Evolutionary conservation across 2,329 filamentous ascomycete genomes (phyloP).

Genomic region (Ilyonectria sp.): DNA sequence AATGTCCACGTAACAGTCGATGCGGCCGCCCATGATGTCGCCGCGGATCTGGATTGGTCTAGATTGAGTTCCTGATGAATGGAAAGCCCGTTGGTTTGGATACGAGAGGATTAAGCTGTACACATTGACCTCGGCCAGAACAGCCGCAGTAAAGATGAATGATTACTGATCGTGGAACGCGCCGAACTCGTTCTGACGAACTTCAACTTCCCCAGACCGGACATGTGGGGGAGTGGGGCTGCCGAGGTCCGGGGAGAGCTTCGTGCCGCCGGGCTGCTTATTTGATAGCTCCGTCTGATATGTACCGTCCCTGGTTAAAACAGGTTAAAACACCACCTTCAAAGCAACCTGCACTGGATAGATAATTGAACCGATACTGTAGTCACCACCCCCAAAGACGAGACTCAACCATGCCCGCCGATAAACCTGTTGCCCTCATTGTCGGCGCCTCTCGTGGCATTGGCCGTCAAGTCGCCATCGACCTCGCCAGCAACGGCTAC

Average conservation of each 20-base stretch:
- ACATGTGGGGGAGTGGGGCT: slow-evolving; percentile 38
- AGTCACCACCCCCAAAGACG: background rate
- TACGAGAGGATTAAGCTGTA: background rate
- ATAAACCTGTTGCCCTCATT: slow-evolving; percentile 76
- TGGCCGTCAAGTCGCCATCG: slow-evolving; percentile 84
- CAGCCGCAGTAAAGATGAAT: slow-evolving; percentile 5
- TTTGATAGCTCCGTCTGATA: too few species aligned
- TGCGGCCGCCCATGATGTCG: slow-evolving; percentile 69
- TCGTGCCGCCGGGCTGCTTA: slow-evolving; percentile 14
- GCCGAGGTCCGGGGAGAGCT: slow-evolving; percentile 38
- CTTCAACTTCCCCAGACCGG: background rate
- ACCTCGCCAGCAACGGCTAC: slow-evolving; percentile 80
- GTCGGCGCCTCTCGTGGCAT: slow-evolving; percentile 86
- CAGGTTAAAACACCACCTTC: background rate
- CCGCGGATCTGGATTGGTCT: background rate
- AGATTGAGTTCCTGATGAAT: background rate
- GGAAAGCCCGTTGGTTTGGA: background rate
- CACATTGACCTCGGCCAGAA: background rate
- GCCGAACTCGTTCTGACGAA: background rate
- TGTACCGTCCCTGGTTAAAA: background rate
- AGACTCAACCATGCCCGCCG: slow-evolving; percentile 36
- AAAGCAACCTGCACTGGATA: background rate
- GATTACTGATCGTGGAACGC: background rate
- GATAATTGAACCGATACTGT: background rate
- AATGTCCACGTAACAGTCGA: slow-evolving; percentile 78